A percentile compares a stretch with the other conserved stretches of the same genome.
Evolutionary conservation across 768 basidiomycete species (phyloP).

Genomic region (Omphalotus guepiniiformis): DNA sequence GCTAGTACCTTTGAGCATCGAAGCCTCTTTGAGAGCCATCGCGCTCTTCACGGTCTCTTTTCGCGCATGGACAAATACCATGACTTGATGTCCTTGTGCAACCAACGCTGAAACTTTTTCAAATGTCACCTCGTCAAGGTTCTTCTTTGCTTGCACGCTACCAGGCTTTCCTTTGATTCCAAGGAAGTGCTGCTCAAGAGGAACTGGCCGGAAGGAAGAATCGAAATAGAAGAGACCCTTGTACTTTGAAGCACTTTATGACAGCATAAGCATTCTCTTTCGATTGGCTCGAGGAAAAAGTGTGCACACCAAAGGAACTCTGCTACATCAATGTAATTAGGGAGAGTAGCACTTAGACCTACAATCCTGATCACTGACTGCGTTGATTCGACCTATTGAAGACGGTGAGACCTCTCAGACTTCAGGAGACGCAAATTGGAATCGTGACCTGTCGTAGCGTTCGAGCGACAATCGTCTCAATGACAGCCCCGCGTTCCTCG

Average conservation of each 20-base stretch:
- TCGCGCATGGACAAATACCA: conserved; percentile 98
- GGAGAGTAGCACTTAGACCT: conserved; percentile 92
- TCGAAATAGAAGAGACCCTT: conserved; percentile 96
- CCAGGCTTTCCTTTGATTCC: conserved; percentile 88
- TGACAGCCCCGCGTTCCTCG: conserved; percentile 96
- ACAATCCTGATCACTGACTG: conserved; percentile 96
- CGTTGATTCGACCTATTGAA: conserved; percentile 81
- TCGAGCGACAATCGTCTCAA: conserved; percentile 96
- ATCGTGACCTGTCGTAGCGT: conserved; percentile 77
- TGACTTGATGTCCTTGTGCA: conserved; percentile 92
- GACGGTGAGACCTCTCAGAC: background rate
- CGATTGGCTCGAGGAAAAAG: background rate
- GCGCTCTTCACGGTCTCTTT: conserved; percentile 98
- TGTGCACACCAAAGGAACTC: conserved; percentile 78
- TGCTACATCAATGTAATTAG: conserved; percentile 95
- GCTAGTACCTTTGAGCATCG: conserved; percentile 60
- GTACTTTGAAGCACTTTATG: conserved; percentile 71
- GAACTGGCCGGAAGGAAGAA: conserved; percentile 93
- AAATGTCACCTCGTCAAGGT: conserved; percentile 84
- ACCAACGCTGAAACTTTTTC: conserved; percentile 89
- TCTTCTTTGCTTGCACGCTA: conserved; percentile 67
- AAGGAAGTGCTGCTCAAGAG: conserved; percentile 95
- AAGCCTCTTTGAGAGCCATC: conserved; percentile 71
- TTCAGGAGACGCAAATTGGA: background rate
- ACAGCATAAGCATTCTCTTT: background rate